Percentiles rank a stretch among this genome's conserved stretches.
Evolutionary conservation across 305 asterid genomes (phyloP).

Genomic region (Rubia balearica): DNA sequence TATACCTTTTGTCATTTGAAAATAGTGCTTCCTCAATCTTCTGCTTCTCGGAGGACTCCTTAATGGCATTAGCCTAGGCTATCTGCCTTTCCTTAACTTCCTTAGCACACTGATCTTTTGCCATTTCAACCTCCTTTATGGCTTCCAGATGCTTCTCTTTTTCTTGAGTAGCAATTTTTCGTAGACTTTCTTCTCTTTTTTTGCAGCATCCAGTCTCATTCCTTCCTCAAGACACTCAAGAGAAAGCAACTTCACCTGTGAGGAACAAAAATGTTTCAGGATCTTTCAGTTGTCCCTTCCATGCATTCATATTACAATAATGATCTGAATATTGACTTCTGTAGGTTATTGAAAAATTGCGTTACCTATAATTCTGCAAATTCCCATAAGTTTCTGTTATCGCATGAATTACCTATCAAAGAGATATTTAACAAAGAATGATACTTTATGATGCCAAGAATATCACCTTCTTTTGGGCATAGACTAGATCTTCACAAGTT

Average conservation of each 20-base stretch:
- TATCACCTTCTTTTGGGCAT: slow-evolving; percentile 56
- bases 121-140: slow-evolving; percentile 60
- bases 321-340: neutral
- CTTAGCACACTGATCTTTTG: slow-evolving; percentile 53
- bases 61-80: slow-evolving; percentile 58
- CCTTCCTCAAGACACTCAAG: slow-evolving; percentile 65
- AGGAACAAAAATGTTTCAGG: slow-evolving; percentile 12
- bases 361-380: neutral
- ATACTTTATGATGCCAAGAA: slow-evolving; percentile 16
- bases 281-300: neutral
- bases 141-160: slow-evolving; percentile 71
- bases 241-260: slow-evolving; percentile 66
- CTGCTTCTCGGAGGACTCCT: slow-evolving; percentile 56
- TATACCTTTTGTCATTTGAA: slow-evolving; percentile 58
- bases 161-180: slow-evolving; percentile 52
- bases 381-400: neutral
- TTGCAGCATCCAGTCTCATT: slow-evolving; percentile 56
- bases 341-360: neutral
- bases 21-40: slow-evolving; percentile 51
- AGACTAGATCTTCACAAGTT: slow-evolving; percentile 64
- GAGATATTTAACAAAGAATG: neutral
- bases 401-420: neutral
- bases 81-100: slow-evolving; percentile 61
- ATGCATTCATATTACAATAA: neutral
- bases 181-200: slow-evolving; percentile 57